Evolutionary conservation across 139 green algal genomes (phyloP).

Genomic region (Microglena sp.): DNA sequence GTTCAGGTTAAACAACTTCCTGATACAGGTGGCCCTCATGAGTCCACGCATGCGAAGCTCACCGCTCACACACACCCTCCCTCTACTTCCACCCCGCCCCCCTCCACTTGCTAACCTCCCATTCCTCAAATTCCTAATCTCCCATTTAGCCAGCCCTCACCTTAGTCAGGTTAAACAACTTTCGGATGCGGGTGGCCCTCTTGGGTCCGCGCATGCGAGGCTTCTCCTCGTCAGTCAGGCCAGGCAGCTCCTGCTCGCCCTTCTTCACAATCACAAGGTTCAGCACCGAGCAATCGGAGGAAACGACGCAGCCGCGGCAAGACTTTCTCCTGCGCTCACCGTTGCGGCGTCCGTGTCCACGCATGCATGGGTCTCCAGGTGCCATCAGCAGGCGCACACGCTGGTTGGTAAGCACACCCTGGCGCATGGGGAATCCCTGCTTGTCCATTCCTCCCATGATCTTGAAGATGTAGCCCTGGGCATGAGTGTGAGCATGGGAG

Average conservation of each 20-base stretch:
- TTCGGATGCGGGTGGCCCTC: conserved; percentile 94
- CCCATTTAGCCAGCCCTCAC: too few relatives aligned
- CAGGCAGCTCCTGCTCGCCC: conserved; percentile 80
- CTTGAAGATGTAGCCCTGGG: conserved; percentile 99
- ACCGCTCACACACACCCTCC: too few relatives aligned
- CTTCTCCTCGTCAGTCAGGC: conserved; percentile 95
- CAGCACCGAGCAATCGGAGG: conserved; percentile 85
- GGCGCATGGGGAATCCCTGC: conserved; percentile 99
- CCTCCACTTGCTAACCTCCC: too few relatives aligned
- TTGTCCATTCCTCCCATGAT: conserved; percentile 98
- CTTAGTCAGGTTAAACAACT: conserved; percentile 98
- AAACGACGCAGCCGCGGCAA: conserved; percentile 96
- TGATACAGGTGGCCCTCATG: too few relatives aligned
- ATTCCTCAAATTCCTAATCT: too few relatives aligned
- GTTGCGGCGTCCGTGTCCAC: conserved; percentile 85
- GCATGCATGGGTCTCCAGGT: conserved; percentile 86
- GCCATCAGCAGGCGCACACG: conserved; percentile 92
- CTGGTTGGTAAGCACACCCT: conserved; percentile 90
- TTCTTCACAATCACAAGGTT: conserved; percentile 99
- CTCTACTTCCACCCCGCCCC: too few relatives aligned
- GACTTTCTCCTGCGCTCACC: conserved; percentile 92
- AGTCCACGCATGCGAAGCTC: too few relatives aligned
- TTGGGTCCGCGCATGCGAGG: conserved; percentile 94
- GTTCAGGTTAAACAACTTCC: too few relatives aligned
- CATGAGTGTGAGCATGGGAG: too few relatives aligned